Conservation (phyloP, 176 grass and related monocot species). For the Paspalum notatum region DNA sequence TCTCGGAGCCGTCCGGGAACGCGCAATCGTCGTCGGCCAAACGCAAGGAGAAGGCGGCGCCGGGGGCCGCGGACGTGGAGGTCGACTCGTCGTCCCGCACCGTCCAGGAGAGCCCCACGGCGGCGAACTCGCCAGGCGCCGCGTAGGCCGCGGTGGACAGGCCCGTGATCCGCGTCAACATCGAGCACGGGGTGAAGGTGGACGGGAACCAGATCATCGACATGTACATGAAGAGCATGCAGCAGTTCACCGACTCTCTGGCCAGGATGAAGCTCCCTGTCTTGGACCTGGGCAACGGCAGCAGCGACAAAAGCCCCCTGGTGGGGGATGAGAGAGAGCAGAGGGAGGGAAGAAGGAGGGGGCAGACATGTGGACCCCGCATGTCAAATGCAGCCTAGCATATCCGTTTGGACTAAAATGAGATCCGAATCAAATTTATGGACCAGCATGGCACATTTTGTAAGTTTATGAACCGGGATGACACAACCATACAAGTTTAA, state of each 20-base stretch:
- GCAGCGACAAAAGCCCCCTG: constrained; percentile 31
- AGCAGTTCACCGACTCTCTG: constrained; percentile 95
- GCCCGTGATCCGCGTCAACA: constrained; percentile 71
- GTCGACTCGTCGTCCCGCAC: constrained; percentile 66
- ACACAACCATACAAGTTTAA: too few species aligned
- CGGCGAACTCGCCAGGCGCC: constrained; percentile 44
- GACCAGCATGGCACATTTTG: too few species aligned
- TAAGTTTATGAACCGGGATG: too few species aligned
- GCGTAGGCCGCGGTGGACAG: constrained; percentile 56
- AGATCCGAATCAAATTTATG: too few species aligned
- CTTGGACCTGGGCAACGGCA: constrained; percentile 63
- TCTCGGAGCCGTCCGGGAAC: constrained; percentile 41
- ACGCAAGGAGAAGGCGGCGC: constrained; percentile 53
- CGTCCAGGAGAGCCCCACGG: constrained; percentile 39
- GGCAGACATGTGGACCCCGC: too few species aligned
- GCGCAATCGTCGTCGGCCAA: constrained; percentile 36
- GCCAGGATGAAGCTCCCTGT: constrained; percentile 93
- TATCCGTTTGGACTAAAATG: too few species aligned
- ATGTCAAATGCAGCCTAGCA: too few species aligned
- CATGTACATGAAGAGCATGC: constrained; percentile 99
- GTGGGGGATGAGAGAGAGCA: too few species aligned
- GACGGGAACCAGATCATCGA: constrained; percentile 91
- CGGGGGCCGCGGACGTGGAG: constrained; percentile 53
- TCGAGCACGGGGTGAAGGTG: constrained; percentile 78
- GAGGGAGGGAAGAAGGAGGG: too few species aligned